These are phyloP conservation scores for Biscogniauxia marginata DNA, from an alignment of 2,329 filamentous ascomycete genomes.

Conservation along the genomic window DNA sequence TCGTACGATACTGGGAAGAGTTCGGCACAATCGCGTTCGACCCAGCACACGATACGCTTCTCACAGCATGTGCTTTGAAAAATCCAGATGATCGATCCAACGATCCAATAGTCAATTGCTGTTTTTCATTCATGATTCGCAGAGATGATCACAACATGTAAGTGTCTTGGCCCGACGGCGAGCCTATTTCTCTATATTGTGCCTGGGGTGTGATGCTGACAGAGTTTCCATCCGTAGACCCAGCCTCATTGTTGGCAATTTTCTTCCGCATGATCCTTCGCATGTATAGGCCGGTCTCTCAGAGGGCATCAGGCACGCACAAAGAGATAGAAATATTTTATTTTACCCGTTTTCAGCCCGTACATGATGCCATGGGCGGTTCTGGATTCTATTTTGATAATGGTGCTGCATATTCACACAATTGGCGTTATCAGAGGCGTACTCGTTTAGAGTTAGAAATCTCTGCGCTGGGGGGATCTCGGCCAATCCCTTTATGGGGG, in stretches of 20 bases:
- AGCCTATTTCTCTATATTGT: not conserved
- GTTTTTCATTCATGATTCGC: constrained; percentile 95
- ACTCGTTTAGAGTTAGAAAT: not conserved
- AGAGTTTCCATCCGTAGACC: constrained; percentile 55
- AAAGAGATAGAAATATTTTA: not conserved
- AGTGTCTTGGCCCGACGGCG: constrained; percentile 37
- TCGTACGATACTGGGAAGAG: constrained; percentile 98
- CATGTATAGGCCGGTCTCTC: constrained; percentile 29
- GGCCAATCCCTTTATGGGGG: not conserved
- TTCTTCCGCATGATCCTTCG: constrained; percentile 77
- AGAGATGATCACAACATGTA: constrained; percentile 96
- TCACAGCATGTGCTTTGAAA: constrained; percentile 91
- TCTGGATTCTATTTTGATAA: not conserved
- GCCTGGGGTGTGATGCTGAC: constrained; percentile 31
- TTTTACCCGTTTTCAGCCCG: not conserved
- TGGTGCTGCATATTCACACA: not conserved
- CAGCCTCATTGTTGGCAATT: constrained; percentile 93
- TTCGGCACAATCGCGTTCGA: constrained; percentile 98
- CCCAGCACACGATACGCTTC: constrained; percentile 85
- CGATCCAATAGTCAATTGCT: constrained; percentile 80
- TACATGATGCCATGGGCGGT: not conserved
- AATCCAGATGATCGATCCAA: constrained; percentile 69
- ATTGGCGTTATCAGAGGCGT: not conserved
- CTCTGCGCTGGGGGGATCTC: not conserved
- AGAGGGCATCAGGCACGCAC: not conserved